These are phyloP conservation scores for Prunus armeniaca DNA, from an alignment of 306 rosid genomes.

Conservation along the genomic window DNA sequence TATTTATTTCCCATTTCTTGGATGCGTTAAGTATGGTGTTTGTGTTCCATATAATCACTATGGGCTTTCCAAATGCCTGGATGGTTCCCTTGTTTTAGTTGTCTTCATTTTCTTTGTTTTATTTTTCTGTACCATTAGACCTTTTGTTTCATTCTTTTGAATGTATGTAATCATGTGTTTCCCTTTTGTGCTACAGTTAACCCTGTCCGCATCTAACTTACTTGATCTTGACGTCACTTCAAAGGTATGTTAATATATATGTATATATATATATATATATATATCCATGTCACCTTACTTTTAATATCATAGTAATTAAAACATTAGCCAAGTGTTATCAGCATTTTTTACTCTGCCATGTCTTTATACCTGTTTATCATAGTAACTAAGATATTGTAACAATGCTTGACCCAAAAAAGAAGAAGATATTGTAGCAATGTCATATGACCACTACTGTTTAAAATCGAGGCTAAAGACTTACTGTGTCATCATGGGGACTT, in stretches of 20 bases:
- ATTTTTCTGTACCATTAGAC: not conserved
- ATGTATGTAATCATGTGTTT: conserved; percentile 18
- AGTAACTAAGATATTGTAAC: not conserved
- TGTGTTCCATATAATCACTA: too few species aligned
- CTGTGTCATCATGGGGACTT: not conserved
- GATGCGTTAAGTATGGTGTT: too few species aligned
- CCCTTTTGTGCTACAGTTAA: conserved; percentile 49
- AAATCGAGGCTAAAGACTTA: too few species aligned
- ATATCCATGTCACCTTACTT: not conserved
- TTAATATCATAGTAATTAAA: not conserved
- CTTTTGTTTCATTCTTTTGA: conserved; percentile 1
- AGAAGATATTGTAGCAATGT: not conserved
- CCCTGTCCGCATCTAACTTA: conserved; percentile 60
- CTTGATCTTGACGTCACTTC: conserved; percentile 53
- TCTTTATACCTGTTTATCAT: too few species aligned
- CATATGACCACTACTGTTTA: not conserved
- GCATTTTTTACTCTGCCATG: too few species aligned
- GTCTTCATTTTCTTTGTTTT: not conserved
- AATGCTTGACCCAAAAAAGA: too few species aligned
- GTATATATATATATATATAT: too few species aligned
- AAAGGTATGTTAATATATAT: conserved; percentile 21
- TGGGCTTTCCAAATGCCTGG: not conserved
- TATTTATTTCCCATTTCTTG: too few species aligned
- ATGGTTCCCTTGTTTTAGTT: not conserved
- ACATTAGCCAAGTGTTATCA: not conserved